Percentiles rank a stretch among this genome's conserved stretches.
phyloP scores from a whole-genome alignment of 495 filamentous ascomycete genomes.

The Aspergillus sparsus region DNA sequence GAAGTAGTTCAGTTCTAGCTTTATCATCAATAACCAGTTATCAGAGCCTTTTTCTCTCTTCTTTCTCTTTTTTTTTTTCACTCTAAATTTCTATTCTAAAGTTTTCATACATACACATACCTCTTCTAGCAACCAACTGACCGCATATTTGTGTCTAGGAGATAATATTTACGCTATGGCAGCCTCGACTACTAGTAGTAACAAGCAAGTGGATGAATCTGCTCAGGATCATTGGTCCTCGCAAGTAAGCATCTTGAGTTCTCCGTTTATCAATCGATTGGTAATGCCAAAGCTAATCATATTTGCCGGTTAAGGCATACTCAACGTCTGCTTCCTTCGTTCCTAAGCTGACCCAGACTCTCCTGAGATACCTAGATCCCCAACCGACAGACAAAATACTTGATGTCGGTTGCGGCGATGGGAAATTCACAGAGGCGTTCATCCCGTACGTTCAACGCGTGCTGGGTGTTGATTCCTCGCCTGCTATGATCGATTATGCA shows the following conservation, averaged over 20 bases:
- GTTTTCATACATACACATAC: no score
- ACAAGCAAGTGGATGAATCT: not conserved
- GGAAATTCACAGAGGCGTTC: conserved; percentile 61
- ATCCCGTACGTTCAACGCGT: conserved; percentile 48
- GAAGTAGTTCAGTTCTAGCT: no score
- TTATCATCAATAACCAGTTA: no score
- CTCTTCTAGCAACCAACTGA: no score
- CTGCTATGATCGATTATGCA: conserved; percentile 63
- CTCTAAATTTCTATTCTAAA: no score
- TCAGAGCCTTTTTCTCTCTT: no score
- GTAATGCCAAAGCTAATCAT: not conserved
- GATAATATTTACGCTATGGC: not conserved
- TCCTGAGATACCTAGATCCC: conserved; percentile 65
- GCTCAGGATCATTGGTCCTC: conserved; percentile 60
- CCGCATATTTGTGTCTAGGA: no score
- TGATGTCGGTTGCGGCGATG: conserved; percentile 78
- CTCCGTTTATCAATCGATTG: not conserved
- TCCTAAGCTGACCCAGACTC: conserved; percentile 63
- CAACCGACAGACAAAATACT: conserved; percentile 61
- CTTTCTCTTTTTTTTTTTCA: no score
- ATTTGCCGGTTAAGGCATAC: conserved; percentile 51
- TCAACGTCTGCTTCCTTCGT: conserved; percentile 70
- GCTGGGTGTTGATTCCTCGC: conserved; percentile 66
- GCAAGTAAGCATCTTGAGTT: conserved; percentile 39
- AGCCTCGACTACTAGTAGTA: not conserved